These are phyloP conservation scores for Alternaria brassicae DNA, from an alignment of 2,329 filamentous ascomycete species.

Conservation along the genomic window DNA sequence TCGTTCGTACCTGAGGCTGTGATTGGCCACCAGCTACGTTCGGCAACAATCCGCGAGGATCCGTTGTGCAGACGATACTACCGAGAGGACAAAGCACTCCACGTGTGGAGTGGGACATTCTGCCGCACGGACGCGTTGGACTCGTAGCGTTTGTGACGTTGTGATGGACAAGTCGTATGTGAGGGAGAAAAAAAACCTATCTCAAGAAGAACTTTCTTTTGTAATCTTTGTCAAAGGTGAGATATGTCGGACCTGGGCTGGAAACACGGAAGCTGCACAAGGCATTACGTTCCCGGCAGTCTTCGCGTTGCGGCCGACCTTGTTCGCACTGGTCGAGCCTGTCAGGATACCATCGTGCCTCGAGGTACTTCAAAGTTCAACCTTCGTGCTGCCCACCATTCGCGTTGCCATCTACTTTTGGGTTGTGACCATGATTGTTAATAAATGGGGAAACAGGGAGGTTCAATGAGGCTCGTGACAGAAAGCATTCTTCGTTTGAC, in stretches of 20 bases:
- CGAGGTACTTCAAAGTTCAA: neutral
- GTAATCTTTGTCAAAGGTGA: neutral
- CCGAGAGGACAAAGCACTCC: conserved; percentile 33
- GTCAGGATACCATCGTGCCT: conserved; percentile 2
- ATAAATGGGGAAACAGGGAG: neutral
- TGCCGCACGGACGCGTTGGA: conserved; percentile 11
- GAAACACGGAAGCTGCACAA: conserved; percentile 30
- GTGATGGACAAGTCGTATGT: neutral
- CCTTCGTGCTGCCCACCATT: neutral
- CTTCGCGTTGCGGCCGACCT: conserved; percentile 24
- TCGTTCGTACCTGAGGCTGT: conserved; percentile 17
- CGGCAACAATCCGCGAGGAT: conserved; percentile 20
- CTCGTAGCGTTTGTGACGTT: conserved; percentile 1
- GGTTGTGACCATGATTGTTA: neutral
- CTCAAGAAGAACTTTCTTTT: neutral
- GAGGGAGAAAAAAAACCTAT: conserved; percentile 11
- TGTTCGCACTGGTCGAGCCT: conserved; percentile 30
- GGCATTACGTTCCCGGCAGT: conserved; percentile 22
- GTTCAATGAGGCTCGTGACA: neutral
- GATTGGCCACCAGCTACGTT: conserved; percentile 39
- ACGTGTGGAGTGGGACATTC: conserved; percentile 26
- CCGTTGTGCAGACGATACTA: conserved; percentile 31
- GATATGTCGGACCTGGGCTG: conserved; percentile 12
- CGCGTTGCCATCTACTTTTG: neutral
- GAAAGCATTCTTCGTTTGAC: neutral